Evolutionary conservation across 352 stramenopile species (phyloP).

Genomic region (Blastocystis sp.): DNA sequence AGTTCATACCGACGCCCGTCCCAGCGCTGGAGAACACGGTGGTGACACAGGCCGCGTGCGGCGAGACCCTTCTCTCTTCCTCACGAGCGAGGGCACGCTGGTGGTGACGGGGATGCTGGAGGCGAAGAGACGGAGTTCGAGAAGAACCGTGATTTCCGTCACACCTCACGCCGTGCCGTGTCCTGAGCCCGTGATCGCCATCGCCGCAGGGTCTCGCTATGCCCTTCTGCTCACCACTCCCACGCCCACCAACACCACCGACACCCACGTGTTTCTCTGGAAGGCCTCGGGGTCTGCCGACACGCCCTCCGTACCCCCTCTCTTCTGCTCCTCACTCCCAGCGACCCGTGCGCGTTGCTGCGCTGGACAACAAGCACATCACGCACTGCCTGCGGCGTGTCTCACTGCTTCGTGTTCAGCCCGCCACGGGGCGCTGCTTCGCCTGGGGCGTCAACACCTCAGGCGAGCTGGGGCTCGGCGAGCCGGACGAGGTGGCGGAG

Average conservation of each 20-base stretch:
- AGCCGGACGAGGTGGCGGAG: neutral
- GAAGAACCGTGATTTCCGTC: neutral
- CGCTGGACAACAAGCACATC: neutral
- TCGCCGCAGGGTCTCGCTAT: constrained; percentile 47
- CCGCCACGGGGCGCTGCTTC: constrained; percentile 68
- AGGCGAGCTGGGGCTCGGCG: constrained; percentile 7
- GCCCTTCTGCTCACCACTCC: neutral
- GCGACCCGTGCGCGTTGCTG: constrained; percentile 57
- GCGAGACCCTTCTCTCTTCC: constrained; percentile 60
- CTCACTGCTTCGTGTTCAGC: constrained; percentile 71
- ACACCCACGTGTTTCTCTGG: constrained; percentile 35
- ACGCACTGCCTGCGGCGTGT: constrained; percentile 70
- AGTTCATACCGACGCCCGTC: constrained; percentile 15
- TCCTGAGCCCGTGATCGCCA: neutral
- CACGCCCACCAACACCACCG: neutral
- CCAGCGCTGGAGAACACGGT: neutral
- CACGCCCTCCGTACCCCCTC: neutral
- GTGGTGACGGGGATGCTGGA: constrained; percentile 21
- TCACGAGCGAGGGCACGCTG: neutral
- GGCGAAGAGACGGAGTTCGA: neutral
- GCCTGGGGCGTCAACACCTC: constrained; percentile 70
- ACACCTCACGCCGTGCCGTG: neutral
- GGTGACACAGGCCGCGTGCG: constrained; percentile 1
- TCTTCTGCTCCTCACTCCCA: constrained; percentile 52
- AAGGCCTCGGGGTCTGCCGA: neutral